Base-by-base conservation (phyloP, 305 asterid species). In the Lippia alba region DNA sequence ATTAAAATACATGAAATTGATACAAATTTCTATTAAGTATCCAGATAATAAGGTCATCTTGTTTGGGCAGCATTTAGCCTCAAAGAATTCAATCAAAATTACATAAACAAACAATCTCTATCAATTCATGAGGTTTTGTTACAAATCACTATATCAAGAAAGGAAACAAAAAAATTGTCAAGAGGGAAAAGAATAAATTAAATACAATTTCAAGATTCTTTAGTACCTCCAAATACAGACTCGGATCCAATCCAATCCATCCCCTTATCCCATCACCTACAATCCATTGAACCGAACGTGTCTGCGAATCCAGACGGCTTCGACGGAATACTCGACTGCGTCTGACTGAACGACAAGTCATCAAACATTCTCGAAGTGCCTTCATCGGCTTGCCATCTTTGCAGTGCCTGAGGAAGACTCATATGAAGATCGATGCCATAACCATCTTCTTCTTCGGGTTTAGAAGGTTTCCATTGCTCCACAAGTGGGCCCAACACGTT, bases 281-380 rank as follows among this genome's bases (percentile, higher is more conserved):
- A 89, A 70, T 94, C 96, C 74, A 63, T 83, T 6, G 99, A 94
- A 55, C 72, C 18, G 70, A 94, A 94, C 19, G 96, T 46, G 79
- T 94, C 95, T 0, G 87, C 94, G 4, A 94, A 91, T 44, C 96
- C 98, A 0, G 82, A 59, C 14, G 98, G 96, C 51, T 91, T 91
- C 0, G 90, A 61, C 17, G 97, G 96, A 55, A 91, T 85, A 86
- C 96, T 94, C 17, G 97, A 85, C 61, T 89, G 95, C 0, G 97
- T 79, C 67, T 87, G 82, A 61, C 85, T 83, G 71, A 34, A 68
- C 0, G 96, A 91, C 51, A 84, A 4, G 67, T 89, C 91, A 14
- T 87, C 91, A 30, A 91, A 91, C 96, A 91, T 89, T 82, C 97
- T 86, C 4, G 99, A 94, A 67, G 97, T 89, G 1, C 99, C 99